A percentile compares a stretch with the other conserved stretches of the same genome.
These are phyloP conservation scores for Anastatica hierochuntica DNA, from an alignment of 345 rosid genomes.

Conservation along the genomic window DNA sequence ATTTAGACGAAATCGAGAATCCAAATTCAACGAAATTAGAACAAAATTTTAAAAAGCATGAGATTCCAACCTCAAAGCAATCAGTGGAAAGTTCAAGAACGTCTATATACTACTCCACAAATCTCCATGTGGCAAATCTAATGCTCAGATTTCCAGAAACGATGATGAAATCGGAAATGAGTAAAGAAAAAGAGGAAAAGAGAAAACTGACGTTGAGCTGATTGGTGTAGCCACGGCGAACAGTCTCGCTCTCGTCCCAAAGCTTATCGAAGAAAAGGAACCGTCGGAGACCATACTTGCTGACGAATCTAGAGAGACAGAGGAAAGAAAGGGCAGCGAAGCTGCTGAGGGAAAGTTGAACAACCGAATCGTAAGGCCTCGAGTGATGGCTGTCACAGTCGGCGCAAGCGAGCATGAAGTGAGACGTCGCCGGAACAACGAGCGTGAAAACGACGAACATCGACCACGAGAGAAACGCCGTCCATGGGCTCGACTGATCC, in stretches of 20 bases:
- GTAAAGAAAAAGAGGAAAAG: too few relatives aligned
- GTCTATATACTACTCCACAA: too few relatives aligned
- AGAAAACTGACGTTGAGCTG: constrained; percentile 71
- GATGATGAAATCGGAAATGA: too few relatives aligned
- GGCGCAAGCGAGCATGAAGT: constrained; percentile 72
- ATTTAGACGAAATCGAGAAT: neutral
- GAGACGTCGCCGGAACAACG: constrained; percentile 60
- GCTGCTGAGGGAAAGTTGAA: constrained; percentile 76
- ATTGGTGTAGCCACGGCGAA: constrained; percentile 49
- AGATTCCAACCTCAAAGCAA: too few relatives aligned
- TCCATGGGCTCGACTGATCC: constrained; percentile 58
- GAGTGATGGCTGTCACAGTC: constrained; percentile 60
- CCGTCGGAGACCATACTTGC: constrained; percentile 56
- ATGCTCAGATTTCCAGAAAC: too few relatives aligned
- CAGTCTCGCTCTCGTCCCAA: constrained; percentile 79
- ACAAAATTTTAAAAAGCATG: too few relatives aligned
- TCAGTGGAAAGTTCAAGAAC: too few relatives aligned
- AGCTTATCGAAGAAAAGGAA: constrained; percentile 93
- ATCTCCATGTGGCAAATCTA: too few relatives aligned
- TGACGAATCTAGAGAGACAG: constrained; percentile 53
- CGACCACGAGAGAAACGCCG: constrained; percentile 60
- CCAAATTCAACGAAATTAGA: too few relatives aligned
- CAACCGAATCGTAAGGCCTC: constrained; percentile 61
- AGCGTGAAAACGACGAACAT: constrained; percentile 51
- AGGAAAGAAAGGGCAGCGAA: constrained; percentile 61